These are phyloP conservation scores for Periconia digitata DNA, from an alignment of 2,329 filamentous ascomycete species.

Conservation along the genomic window DNA sequence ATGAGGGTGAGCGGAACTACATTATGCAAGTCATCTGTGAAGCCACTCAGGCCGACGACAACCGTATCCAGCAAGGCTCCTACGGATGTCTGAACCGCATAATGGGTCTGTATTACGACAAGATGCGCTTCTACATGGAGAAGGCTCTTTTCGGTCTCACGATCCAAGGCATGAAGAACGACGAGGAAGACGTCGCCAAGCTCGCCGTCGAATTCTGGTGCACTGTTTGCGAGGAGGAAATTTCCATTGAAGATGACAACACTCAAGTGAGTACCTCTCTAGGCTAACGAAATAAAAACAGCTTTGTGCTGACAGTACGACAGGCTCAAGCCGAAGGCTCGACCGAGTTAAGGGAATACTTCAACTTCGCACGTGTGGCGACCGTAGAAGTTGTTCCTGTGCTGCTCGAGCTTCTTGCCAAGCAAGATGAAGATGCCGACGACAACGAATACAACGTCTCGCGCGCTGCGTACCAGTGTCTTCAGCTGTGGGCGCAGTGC, in stretches of 20 bases:
- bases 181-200: slow-evolving; percentile 97
- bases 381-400: slow-evolving; percentile 94
- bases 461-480: slow-evolving; percentile 91
- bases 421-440: slow-evolving; percentile 94
- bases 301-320: slow-evolving; percentile 22
- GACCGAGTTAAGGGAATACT: slow-evolving; percentile 85
- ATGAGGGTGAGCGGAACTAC: slow-evolving; percentile 98
- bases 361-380: slow-evolving; percentile 92
- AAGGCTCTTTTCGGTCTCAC: slow-evolving; percentile 97
- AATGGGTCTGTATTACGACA: slow-evolving; percentile 98
- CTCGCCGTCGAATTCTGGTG: slow-evolving; percentile 99
- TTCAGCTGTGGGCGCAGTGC: slow-evolving; percentile 92
- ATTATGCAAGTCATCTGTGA: slow-evolving; percentile 99
- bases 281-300: not conserved
- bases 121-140: slow-evolving; percentile 99
- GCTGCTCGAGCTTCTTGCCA: slow-evolving; percentile 82
- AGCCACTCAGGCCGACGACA: slow-evolving; percentile 91
- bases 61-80: slow-evolving; percentile 88
- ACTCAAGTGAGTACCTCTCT: slow-evolving; percentile 64
- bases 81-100: slow-evolving; percentile 98
- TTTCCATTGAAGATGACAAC: slow-evolving; percentile 97
- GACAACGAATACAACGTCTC: slow-evolving; percentile 98
- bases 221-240: slow-evolving; percentile 99
- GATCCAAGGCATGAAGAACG: slow-evolving; percentile 97
- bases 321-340: slow-evolving; percentile 68